Base-by-base conservation (phyloP, 2,329 filamentous ascomycete species). In the Parascedosporium putredinis region DNA sequence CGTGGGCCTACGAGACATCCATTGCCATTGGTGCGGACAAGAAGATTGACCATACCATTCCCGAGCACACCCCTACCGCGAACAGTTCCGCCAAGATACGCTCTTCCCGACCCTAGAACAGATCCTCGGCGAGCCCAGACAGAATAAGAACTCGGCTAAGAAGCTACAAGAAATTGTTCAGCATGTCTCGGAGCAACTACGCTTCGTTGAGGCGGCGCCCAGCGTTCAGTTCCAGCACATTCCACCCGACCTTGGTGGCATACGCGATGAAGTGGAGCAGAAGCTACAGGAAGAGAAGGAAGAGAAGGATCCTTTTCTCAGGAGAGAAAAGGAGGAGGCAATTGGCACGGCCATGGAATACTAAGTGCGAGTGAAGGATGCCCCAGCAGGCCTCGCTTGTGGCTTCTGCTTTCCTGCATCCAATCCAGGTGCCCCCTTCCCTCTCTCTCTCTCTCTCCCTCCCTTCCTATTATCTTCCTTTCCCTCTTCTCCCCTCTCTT, bases 1-100 rank as follows among this genome's bases (percentile, higher is more conserved):
- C 91, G 25, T 98, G 93, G 93, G 88, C 90, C 22, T 91, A 95
- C 67, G 93, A 98, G 69, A 98, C 93, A 10, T 86, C 86, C 53
- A 88, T 97, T 57, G 88, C 88, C 53, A 86, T 94, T 54, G 82
- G 83, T 56, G 82, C 81, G 51, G 75, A 85, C 53, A 75, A 84
- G 55, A 77, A 79, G 51, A 83, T 96, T 55, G 70, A 74, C 62
- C 78, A 84, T 16, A 76, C 80, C 10, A 83, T 97, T 24, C 91
- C 93, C 0, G 68, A 78, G 31, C 83, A 94, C 59, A 81, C 91
- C 6, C 87, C 89, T 94, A 91, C 73, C 81, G 89, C 51, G 83
- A 87, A 55, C 89, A 94, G 55, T 98, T 98, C 67, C 81, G 86
- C 44, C 84, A 88, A 38, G 86, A 93, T 54, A 89, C 84, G 22